A percentile compares a stretch with the other conserved stretches of the same genome.
Evolutionary conservation across 139 green algal genomes (phyloP).

Genomic region (Micromonas pusilla): DNA sequence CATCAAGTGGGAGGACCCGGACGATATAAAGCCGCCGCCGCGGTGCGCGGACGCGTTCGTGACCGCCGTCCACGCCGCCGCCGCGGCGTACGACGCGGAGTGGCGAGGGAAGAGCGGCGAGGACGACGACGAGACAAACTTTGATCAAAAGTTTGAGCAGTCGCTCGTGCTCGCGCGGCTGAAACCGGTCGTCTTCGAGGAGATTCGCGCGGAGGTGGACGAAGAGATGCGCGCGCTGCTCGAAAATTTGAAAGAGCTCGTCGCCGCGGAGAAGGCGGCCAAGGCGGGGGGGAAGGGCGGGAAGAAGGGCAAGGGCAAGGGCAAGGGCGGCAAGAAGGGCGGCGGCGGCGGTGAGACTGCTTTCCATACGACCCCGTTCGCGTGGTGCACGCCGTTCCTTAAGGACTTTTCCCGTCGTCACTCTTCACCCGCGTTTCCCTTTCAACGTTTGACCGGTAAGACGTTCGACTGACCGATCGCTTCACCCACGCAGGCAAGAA

Average conservation of each 20-base stretch:
- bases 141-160: constrained; percentile 59
- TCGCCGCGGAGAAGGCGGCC: constrained; percentile 58
- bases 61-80: constrained; percentile 51
- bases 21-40: constrained; percentile 12
- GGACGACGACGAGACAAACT: constrained; percentile 57
- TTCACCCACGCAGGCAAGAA: too few species aligned
- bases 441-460: too few species aligned
- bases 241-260: constrained; percentile 71
- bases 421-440: too few species aligned
- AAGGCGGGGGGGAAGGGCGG: constrained; percentile 40
- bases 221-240: constrained; percentile 78
- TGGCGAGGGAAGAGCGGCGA: constrained; percentile 74
- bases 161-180: constrained; percentile 78
- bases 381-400: too few species aligned
- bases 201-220: constrained; percentile 72
- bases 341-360: too few species aligned
- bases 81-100: constrained; percentile 43
- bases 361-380: too few species aligned
- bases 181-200: constrained; percentile 82
- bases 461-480: too few species aligned
- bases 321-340: constrained; percentile 36
- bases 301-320: constrained; percentile 48
- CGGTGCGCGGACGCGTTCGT: constrained; percentile 50
- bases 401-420: too few species aligned
- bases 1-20: constrained; percentile 34